Evolutionary conservation across 2,329 filamentous ascomycete genomes (phyloP).

Genomic region (Esteya vermicola): DNA sequence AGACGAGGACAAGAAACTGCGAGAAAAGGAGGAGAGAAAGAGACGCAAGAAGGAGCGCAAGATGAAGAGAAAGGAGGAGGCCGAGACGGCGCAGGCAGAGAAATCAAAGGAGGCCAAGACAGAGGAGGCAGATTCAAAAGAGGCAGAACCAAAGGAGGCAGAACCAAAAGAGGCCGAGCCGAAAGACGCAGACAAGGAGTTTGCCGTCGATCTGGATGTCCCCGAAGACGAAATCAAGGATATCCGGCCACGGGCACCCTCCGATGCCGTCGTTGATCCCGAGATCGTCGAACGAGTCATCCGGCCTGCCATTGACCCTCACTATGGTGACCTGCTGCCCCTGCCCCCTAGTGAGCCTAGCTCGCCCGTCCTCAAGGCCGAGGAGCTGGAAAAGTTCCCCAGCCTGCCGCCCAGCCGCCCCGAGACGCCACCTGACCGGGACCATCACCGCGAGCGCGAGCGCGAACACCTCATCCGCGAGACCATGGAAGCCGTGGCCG

Average conservation of each 20-base stretch:
- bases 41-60: too few species aligned
- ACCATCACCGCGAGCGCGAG: constrained; percentile 21
- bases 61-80: too few species aligned
- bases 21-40: neutral
- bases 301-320: constrained; percentile 52
- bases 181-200: too few species aligned
- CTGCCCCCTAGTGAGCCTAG: constrained; percentile 45
- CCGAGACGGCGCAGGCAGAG: too few species aligned
- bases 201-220: neutral
- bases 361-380: constrained; percentile 24
- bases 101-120: too few species aligned
- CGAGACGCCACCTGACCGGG: constrained; percentile 34
- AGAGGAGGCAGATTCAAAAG: too few species aligned
- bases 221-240: too few species aligned
- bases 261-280: constrained; percentile 32
- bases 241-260: constrained; percentile 4
- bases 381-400: constrained; percentile 28
- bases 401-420: constrained; percentile 46
- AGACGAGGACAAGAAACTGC: too few species aligned
- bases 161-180: too few species aligned
- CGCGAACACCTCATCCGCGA: constrained; percentile 16
- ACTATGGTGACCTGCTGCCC: constrained; percentile 50
- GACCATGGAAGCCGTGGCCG: constrained; percentile 12
- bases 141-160: too few species aligned
- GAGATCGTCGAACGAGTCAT: constrained; percentile 44